Percentiles rank a stretch among this genome's conserved stretches.
These are phyloP conservation scores for Zea luxurians DNA, from an alignment of 176 grass and related monocot species.

Conservation along the genomic window DNA sequence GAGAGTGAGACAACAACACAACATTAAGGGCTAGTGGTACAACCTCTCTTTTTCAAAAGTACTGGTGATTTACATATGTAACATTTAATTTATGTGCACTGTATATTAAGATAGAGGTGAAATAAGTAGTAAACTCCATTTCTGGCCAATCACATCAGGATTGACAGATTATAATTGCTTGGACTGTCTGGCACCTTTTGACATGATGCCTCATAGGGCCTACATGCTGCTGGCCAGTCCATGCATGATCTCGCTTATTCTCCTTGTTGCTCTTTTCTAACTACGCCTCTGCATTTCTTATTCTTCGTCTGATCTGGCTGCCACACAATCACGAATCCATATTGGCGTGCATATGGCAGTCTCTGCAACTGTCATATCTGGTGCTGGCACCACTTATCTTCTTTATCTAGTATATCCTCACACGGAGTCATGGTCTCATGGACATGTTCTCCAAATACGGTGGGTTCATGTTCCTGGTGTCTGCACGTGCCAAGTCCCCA, in stretches of 20 bases:
- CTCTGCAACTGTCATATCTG: not conserved
- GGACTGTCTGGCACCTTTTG: not conserved
- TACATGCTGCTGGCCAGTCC: not conserved
- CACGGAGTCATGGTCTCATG: not conserved
- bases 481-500: not conserved
- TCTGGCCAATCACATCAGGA: not conserved
- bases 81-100: not conserved
- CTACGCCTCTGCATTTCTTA: not conserved
- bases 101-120: not conserved
- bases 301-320: not conserved
- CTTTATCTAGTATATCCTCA: not conserved
- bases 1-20: not conserved
- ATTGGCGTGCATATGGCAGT: not conserved
- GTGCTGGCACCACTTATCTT: not conserved
- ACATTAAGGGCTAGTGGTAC: not conserved
- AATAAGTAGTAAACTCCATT: no score
- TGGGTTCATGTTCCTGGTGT: not conserved
- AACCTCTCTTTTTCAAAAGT: not conserved
- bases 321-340: not conserved
- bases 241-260: not conserved
- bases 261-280: not conserved
- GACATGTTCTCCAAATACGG: not conserved
- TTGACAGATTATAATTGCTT: not conserved
- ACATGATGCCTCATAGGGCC: constrained; percentile 7
- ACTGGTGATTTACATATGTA: not conserved